Evolutionary conservation across 2,329 filamentous ascomycete genomes (phyloP).

Genomic region (Clonostachys solani): DNA sequence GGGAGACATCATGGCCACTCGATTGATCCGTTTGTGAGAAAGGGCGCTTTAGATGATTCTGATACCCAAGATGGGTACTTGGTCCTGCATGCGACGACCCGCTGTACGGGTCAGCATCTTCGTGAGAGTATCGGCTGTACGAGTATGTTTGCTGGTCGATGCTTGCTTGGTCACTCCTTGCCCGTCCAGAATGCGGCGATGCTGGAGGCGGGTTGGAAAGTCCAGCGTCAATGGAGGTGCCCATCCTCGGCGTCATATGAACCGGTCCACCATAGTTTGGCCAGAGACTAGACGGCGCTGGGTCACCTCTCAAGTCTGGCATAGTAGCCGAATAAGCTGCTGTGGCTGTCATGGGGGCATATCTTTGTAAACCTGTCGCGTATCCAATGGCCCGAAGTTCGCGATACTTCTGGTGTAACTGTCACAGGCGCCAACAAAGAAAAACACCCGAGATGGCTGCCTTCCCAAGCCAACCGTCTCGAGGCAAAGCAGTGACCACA

Average conservation of each 20-base stretch:
- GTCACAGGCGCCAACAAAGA: too few relatives aligned
- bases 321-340: constrained; percentile 57
- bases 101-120: constrained; percentile 50
- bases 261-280: constrained; percentile 51
- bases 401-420: background rate
- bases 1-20: constrained; percentile 56
- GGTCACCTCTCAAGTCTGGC: constrained; percentile 59
- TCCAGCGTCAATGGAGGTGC: constrained; percentile 44
- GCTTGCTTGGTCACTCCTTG: constrained; percentile 42
- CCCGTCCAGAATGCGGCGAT: constrained; percentile 43
- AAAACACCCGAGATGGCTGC: too few relatives aligned
- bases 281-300: constrained; percentile 54
- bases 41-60: constrained; percentile 48
- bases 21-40: constrained; percentile 52
- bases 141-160: constrained; percentile 47
- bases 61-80: constrained; percentile 40
- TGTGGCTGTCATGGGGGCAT: constrained; percentile 59
- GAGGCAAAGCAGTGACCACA: too few relatives aligned
- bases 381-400: background rate
- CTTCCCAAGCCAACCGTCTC: too few relatives aligned
- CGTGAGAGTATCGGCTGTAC: constrained; percentile 50
- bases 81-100: constrained; percentile 43
- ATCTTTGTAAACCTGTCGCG: constrained; percentile 18
- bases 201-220: constrained; percentile 38
- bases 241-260: constrained; percentile 47